Conservation (phyloP, 768 basidiomycete species). For the Calvatia gigantea region DNA sequence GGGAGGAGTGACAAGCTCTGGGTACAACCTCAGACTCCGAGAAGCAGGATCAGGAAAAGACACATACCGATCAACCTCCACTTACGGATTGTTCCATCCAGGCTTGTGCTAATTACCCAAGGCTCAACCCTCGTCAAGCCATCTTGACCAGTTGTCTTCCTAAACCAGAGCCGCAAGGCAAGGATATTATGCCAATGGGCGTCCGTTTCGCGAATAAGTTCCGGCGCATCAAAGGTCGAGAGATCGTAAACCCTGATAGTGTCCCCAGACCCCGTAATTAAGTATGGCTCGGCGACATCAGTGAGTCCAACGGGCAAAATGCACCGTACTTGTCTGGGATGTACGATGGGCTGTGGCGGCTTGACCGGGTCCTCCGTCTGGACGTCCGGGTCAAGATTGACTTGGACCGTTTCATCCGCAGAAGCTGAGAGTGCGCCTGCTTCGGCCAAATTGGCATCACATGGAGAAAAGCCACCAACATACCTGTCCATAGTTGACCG, state of each 20-base stretch:
- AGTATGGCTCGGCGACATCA: slow-evolving; percentile 64
- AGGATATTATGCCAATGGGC: slow-evolving; percentile 92
- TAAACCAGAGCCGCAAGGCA: slow-evolving; percentile 69
- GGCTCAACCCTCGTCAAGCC: slow-evolving; percentile 56
- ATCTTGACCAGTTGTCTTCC: slow-evolving; percentile 40
- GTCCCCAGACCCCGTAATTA: slow-evolving; percentile 84
- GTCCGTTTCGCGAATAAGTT: slow-evolving; percentile 70
- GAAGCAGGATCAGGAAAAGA: not conserved
- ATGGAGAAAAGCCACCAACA: not conserved
- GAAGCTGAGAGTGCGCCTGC: slow-evolving; percentile 65
- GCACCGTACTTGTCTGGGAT: slow-evolving; percentile 65
- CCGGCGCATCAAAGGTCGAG: slow-evolving; percentile 61
- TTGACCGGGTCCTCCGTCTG: slow-evolving; percentile 21
- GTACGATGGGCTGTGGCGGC: slow-evolving; percentile 49
- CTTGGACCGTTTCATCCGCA: slow-evolving; percentile 78
- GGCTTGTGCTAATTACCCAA: slow-evolving; percentile 79
- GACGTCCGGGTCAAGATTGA: slow-evolving; percentile 42
- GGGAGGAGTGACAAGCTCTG: slow-evolving; percentile 41
- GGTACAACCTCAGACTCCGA: not conserved
- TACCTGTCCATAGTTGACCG: slow-evolving; percentile 91
- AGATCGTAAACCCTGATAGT: slow-evolving; percentile 78
- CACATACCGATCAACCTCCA: slow-evolving; percentile 72
- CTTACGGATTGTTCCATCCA: slow-evolving; percentile 85
- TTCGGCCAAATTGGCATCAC: not conserved
- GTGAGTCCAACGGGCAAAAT: slow-evolving; percentile 68